Percentiles rank a stretch among this genome's conserved stretches.
These are phyloP conservation scores for Entomortierella lignicola DNA, from an alignment of 192 early-diverging fungal species.

Conservation along the genomic window DNA sequence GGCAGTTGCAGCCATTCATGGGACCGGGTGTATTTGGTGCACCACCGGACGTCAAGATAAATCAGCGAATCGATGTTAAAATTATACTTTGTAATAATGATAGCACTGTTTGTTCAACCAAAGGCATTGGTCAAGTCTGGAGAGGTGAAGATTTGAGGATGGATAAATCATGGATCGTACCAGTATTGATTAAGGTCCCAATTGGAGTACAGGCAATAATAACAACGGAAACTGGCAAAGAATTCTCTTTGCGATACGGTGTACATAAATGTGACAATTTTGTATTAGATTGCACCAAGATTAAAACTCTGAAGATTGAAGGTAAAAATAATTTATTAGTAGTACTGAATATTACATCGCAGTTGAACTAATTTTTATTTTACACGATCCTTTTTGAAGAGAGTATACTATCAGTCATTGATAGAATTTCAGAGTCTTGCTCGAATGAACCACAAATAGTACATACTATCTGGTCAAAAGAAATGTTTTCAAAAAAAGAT, in stretches of 20 bases:
- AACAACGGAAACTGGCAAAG: slow-evolving; percentile 3
- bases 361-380: not conserved
- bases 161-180: slow-evolving; percentile 31
- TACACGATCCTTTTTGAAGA: not conserved
- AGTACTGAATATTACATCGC: no score
- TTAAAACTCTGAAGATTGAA: slow-evolving; percentile 29
- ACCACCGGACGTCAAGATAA: slow-evolving; percentile 11
- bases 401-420: slow-evolving; percentile 28
- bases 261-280: slow-evolving; percentile 14
- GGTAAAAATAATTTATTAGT: slow-evolving; percentile 4
- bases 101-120: slow-evolving; percentile 21
- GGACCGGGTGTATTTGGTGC: slow-evolving; percentile 36
- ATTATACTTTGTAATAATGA: slow-evolving; percentile 27
- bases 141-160: slow-evolving; percentile 19
- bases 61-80: not conserved
- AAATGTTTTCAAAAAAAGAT: slow-evolving; percentile 20
- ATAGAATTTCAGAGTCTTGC: slow-evolving; percentile 10
- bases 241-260: slow-evolving; percentile 16
- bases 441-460: slow-evolving; percentile 17
- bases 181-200: slow-evolving; percentile 36
- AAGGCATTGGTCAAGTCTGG: slow-evolving; percentile 18
- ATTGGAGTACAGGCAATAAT: slow-evolving; percentile 33
- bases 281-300: slow-evolving; percentile 16
- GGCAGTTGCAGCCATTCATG: slow-evolving; percentile 5
- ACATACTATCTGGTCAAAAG: slow-evolving; percentile 29